Evolutionary conservation across 1,139 yeast genomes (phyloP), one percentile per base, ranked within the genome.

Genomic region (Suhomyces maxii): DNA sequence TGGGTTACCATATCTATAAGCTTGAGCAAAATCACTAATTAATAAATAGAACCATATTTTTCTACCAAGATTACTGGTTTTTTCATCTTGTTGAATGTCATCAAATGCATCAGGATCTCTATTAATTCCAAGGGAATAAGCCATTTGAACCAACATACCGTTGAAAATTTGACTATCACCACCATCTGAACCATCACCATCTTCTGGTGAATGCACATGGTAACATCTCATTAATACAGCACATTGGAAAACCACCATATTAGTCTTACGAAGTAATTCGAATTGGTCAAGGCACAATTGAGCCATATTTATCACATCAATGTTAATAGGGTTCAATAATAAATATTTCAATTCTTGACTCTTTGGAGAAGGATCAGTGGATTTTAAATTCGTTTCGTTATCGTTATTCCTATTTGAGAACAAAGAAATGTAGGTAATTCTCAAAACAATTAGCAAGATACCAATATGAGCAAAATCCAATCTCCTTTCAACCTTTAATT

Each of bases 261-360:
- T 75, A 14, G 81, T 74, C 46, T 78, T 71, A 45, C 79, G 63
- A 37, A 76, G 56, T 14, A 80, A 49, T 39, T 76, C 73, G 58
- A 82, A 81, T 52, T 79, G 82, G 48, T 73, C 71, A 34, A 82
- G 61, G 54, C 86, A 82, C 47, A 69, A 63, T 50, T 77, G 79
- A 0, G 86, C 84, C 44, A 78, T 70, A 42, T 67, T 69, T 14
- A 78, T 66, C 18, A 67, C 64, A 34, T 76, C 75, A 39, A 73
- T 61, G 26, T 75, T 71, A 32, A 82, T 69, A 3, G 85, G 84
- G 49, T 77, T 69, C 2, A 64, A 57, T 39, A 80, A 55, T 12
- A 83, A 61, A 53, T 72, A 79, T 36, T 65, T 63, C 47, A 77
- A 72, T 14, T 68, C 73, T 32, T 59, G 67, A 0, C 61, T 59